A percentile compares a stretch with the other conserved stretches of the same genome.
Conservation (phyloP, 129 eudicot genomes). For the Flaveria brownii region DNA sequence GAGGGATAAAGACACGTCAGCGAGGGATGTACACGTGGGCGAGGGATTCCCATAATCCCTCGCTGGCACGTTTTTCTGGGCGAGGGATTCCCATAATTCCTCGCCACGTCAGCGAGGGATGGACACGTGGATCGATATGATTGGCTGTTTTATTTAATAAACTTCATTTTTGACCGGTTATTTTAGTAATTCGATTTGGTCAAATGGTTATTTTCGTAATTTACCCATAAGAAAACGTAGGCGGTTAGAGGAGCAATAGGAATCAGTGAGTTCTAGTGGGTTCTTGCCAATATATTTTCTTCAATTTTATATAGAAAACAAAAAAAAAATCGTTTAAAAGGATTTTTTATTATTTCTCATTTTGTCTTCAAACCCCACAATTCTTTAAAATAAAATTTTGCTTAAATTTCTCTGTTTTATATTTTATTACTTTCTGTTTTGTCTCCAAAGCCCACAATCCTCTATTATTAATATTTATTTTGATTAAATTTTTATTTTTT, state of each 20-base stretch:
- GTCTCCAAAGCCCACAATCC: conserved; percentile 61
- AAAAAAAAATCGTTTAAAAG: conserved; percentile 9
- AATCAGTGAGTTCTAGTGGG: conserved; percentile 73
- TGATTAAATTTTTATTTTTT: background rate
- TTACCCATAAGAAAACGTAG: conserved; percentile 69
- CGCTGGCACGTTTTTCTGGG: too few relatives aligned
- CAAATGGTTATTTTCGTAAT: too few relatives aligned
- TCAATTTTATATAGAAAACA: conserved; percentile 15
- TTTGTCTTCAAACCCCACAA: conserved; percentile 56
- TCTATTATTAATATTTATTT: background rate
- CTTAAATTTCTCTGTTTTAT: background rate
- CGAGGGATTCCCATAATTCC: too few relatives aligned
- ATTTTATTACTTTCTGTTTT: conserved; percentile 27
- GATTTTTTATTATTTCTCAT: conserved; percentile 18
- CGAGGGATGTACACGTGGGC: too few relatives aligned
- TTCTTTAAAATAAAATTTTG: too few relatives aligned
- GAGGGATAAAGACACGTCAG: too few relatives aligned
- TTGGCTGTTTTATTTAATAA: too few relatives aligned
- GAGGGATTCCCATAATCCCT: too few relatives aligned
- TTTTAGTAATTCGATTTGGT: too few relatives aligned
- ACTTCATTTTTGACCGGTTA: too few relatives aligned
- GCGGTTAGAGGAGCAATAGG: conserved; percentile 94
- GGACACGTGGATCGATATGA: too few relatives aligned
- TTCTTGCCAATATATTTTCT: conserved; percentile 55
- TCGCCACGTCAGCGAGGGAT: too few relatives aligned